Evolutionary conservation across 2,329 filamentous ascomycete species (phyloP), one percentile per base, ranked within the genome.

Genomic region (Sordariomycetes sp.): DNA sequence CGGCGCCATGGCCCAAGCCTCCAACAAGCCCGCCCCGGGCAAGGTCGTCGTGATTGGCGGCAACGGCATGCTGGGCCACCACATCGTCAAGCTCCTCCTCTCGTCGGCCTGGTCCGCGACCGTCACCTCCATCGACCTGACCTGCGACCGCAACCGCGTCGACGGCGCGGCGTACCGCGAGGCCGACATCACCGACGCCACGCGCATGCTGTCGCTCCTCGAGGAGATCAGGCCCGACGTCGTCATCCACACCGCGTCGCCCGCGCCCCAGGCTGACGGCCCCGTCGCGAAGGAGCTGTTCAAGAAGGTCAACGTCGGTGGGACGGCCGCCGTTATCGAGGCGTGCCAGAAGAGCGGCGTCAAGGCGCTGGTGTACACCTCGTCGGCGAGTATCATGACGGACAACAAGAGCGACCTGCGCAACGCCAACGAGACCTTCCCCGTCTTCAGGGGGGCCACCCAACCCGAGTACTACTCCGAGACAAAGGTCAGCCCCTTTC

Each of bases 181-280:
- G 63, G 87, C 83, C 67, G 87, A 92, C 70, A 90, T 94, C 68
- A 90, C 87, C 57, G 82, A 87, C 61, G 66, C 73, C 20, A 74
- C 76, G 57, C 77, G 76, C 60, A 76, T 94, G 61, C 68, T 79
- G 48, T 74, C 77, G 42, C 72, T 89, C 52, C 84, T 97, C 64
- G 70, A 77, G 35, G 75, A 82, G 61, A 76, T 84, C 57, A 80
- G 79, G 64, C 91, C 92, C 22, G 84, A 90, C 66, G 81, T 95
- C 15, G 89, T 99, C 55, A 86, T 97, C 65, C 92, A 99, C 72
- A 95, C 91, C 2, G 94, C 92, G 22, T 89, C 85, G 36, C 88
- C 89, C 45, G 70, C 77, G 25, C 77, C 74, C 59, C 78, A 80
- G 67, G 73, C 79, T 71, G 70, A 69, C 65, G 65, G 76, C 68